Evolutionary conservation across 441 rosid genomes (phyloP), one percentile per base, ranked within the genome.

Genomic region (Cnidoscolus chayamansa): DNA sequence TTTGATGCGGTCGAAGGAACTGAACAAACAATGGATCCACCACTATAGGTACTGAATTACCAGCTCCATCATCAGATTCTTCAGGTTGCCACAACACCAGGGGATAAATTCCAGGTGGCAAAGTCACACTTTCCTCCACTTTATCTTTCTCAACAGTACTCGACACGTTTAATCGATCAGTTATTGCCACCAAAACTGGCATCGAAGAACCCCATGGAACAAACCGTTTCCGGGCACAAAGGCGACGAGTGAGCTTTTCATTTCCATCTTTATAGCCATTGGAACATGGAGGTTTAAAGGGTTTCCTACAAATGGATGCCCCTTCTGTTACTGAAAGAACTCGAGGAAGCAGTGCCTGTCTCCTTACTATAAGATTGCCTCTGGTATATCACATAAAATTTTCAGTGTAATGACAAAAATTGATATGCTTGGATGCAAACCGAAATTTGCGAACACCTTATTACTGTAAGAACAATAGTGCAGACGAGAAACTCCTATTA

Each of bases 1-100:
- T 91, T 84, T 95, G 99, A 89, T 95, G 99, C 72, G 97, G 92
- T 55, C 99, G 95, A 78, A 95, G 98, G 82, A 93, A 95, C 72
- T 74, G 85, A 59, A 91, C 97, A 50, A 95, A 97, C 87, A 91
- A 78, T 0, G 97, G 86, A 81, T 93, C 97, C 77, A 93, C 99
- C 45, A 69, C 72, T 51, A 95, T 89, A 17, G 81, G 83, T 65
- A 78, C 76, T 40, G 72, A 58, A 75, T 65, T 76, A 66, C 55
- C 70, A 65, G 60, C 72, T 74, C 76, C 89, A 73, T 76, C 82
- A 63, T 85, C 88, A 37, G 78, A 63, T 68, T 86, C 89, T 53
- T 87, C 96, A 64, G 90, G 84, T 77, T 88, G 93, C 99, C 98
- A 93, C 81, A 95, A 63, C 71, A 95, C 84, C 82, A 95, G 77